Percentiles rank a stretch among this genome's conserved stretches.
Evolutionary conservation across 106 monocot genomes (phyloP).

Genomic region (Platanthera guangdongensis): DNA sequence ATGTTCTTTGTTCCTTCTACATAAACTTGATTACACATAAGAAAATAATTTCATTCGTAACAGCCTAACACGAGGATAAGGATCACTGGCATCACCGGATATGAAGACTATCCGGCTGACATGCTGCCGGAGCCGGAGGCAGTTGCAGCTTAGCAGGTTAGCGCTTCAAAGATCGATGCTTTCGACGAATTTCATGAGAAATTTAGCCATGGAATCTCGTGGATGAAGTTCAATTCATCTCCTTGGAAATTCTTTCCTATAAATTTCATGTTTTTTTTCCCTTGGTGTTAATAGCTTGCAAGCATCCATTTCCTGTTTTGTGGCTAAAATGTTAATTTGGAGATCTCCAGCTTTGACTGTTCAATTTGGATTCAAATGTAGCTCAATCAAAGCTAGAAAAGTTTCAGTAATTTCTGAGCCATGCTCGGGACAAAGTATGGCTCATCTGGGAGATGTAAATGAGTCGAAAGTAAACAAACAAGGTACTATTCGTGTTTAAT

Average conservation of each 20-base stretch:
- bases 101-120: conserved; percentile 73
- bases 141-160: conserved; percentile 23
- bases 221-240: not conserved
- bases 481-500: too few relatives aligned
- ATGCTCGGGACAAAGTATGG: too few relatives aligned
- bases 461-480: too few relatives aligned
- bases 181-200: not conserved
- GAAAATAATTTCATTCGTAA: not conserved
- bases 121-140: conserved; percentile 56
- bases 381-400: too few relatives aligned
- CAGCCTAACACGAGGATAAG: conserved; percentile 89
- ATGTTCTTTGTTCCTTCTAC: not conserved
- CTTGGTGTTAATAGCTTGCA: too few relatives aligned
- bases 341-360: not conserved
- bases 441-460: too few relatives aligned
- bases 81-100: conserved; percentile 84
- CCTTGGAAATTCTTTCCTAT: not conserved
- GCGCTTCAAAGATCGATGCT: not conserved
- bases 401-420: too few relatives aligned
- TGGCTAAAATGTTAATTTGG: not conserved
- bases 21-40: not conserved
- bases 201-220: not conserved
- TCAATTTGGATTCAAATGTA: not conserved
- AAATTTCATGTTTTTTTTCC: not conserved
- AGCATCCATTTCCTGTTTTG: not conserved